These are phyloP conservation scores for Pittosporum tobira DNA, from an alignment of 129 eudicot species.

Conservation along the genomic window DNA sequence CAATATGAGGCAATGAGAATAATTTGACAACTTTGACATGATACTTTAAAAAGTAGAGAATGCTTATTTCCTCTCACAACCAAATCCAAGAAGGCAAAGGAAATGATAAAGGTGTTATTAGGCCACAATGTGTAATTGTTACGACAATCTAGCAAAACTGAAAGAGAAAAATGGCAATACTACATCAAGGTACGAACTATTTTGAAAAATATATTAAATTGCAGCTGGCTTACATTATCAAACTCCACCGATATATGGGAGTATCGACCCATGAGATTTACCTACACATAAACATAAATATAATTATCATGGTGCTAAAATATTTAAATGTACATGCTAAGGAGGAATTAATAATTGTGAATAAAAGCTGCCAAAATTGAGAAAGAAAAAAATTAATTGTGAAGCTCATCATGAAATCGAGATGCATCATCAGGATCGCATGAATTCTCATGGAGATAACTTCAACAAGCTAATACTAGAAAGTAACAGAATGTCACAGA, in stretches of 20 bases:
- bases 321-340: neutral
- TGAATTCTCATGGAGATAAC: too few species aligned
- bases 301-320: neutral
- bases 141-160: neutral
- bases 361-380: too few species aligned
- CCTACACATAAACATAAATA: conserved; percentile 27
- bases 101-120: too few species aligned
- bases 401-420: neutral
- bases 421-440: too few species aligned
- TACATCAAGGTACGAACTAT: neutral
- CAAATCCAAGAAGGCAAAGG: too few species aligned
- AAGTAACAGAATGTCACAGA: too few species aligned
- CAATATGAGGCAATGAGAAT: too few species aligned
- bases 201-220: neutral
- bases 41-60: too few species aligned
- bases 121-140: neutral
- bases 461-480: too few species aligned
- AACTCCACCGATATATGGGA: conserved; percentile 77
- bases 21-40: too few species aligned
- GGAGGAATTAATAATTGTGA: neutral
- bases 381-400: neutral
- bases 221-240: conserved; percentile 66
- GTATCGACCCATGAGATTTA: conserved; percentile 93
- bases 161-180: neutral
- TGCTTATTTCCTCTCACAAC: too few species aligned